These are phyloP conservation scores for Bolboschoenus planiculmis DNA, from an alignment of 176 grass and related monocot genomes.

Conservation along the genomic window DNA sequence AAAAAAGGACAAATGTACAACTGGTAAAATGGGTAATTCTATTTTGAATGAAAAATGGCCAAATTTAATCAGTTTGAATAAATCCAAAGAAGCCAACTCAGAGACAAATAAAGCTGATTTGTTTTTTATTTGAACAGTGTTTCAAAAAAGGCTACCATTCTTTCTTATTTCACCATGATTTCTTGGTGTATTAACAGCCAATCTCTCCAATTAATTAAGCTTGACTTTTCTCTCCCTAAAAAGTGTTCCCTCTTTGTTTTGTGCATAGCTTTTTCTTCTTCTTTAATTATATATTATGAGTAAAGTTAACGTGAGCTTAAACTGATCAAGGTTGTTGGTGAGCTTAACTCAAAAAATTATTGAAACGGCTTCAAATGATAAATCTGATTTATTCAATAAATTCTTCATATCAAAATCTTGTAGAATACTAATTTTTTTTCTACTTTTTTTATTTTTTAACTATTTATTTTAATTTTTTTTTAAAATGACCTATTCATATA, in stretches of 20 bases:
- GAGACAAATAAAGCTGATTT: slow-evolving; percentile 15
- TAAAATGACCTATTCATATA: no score
- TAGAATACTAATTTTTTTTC: no score
- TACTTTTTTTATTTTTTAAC: no score
- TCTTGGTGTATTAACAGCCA: slow-evolving; percentile 29
- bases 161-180: slow-evolving; percentile 5
- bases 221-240: slow-evolving; percentile 29
- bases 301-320: no score
- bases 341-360: no score
- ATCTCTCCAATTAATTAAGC: slow-evolving; percentile 35
- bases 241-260: slow-evolving; percentile 21
- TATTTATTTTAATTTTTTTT: no score
- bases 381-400: no score
- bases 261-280: slow-evolving; percentile 11
- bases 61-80: neutral
- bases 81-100: neutral
- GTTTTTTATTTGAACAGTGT: slow-evolving; percentile 4
- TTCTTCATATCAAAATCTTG: no score
- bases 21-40: neutral
- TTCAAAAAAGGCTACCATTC: slow-evolving; percentile 10
- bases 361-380: no score
- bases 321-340: no score
- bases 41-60: neutral
- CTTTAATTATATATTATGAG: no score
- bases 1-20: slow-evolving; percentile 16